Evolutionary conservation across 176 grass and related monocot species (phyloP), one percentile per base, ranked within the genome.

Genomic region (Carex kokanica): DNA sequence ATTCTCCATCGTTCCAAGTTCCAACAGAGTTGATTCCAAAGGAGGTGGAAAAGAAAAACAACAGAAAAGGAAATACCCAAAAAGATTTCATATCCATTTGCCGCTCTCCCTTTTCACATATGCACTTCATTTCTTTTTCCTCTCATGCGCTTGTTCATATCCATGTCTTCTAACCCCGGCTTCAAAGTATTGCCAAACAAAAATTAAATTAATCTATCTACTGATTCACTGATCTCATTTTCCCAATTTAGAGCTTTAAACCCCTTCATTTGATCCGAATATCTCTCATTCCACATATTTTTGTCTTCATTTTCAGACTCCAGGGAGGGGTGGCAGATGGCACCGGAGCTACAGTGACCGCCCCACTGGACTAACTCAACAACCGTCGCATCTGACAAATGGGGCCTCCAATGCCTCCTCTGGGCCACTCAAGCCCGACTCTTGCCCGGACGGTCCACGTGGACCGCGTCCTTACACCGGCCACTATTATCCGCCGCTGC

Each of bases 61-160:
- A 65, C 15, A 40, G 15, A 38, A 38, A 61, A 61, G 8, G 20
- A 61, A 40, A 40, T 40, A 38, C 40, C 32, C 34, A 70, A n/a
- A 70, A 41, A 20, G n/a, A 43, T 53, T 52, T 40, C 54, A 11
- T 40, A 29, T 13, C 78, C 53, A 1, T 32, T 13, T 23, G n/a
- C 40, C 10, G 68, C 40, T 49, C 69, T 49, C 41, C 69, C n/a
- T 24, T 74, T 51, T 53, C 45, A 74, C 21, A 75, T 52, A 75
- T 75, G 45, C 43, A 52, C 71, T 52, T 14, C 18, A 20, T 12
- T 9, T 25, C 20, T 54, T 38, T 38, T 38, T 29, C 72, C 23
- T 75, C 55, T 62, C 60, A 82, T 82, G 80, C 80, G 80, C 20
- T 66, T 49, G 60, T 82, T 82, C 59, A 49, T 25, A 47, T 82